Evolutionary conservation across 306 rosid species (phyloP), one percentile per base, ranked within the genome.

Genomic region (Vachellia collinsii): DNA sequence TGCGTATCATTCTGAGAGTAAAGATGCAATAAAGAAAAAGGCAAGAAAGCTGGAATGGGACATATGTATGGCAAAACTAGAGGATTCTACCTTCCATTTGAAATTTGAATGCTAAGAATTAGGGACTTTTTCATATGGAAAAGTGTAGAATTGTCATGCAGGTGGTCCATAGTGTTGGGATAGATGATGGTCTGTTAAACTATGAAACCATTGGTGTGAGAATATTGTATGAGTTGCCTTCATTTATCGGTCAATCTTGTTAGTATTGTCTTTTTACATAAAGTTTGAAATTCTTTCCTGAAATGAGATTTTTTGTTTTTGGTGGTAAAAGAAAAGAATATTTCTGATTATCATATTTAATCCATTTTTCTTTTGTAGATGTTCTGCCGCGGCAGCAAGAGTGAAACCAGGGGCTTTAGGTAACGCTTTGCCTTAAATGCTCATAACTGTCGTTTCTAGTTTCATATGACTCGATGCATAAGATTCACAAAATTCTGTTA

Each of bases 351-450:
- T 72, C 51, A 58, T 59, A 56, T 85, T 73, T 64, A 80, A 22
- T 70, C 20, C 23, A 11, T 22, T 79, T 70, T 79, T 79, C 72
- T 25, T 9, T 41, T 77, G 70, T 88, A 95, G 99, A 89, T 95
- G 89, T 95, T 93, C 79, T 95, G 99, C 80, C 98, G 97, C 0
- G 98, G 99, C 76, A 93, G 98, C 91, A 95, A 75, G 88, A 90
- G 85, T 51, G 98, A 88, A 1, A 91, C 98, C 41, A 83, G 99
- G 88, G 99, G 99, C 39, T 95, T 93, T 84, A 91, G 99, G 99
- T 94, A 93, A 81, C 78, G 36, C 43, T 83, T 76, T 76, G 47
- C 83, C 73, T 67, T 73, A 23, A 20, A 29, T 59, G n/a, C 25
- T 61, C 25, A 23, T 14, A 23, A 43, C 22, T 46, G 23, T 34